A percentile compares a stretch with the other conserved stretches of the same genome.
phyloP scores from a whole-genome alignment of 108 stramenopile genomes.

The Cafeteria roenbergensis region DNA sequence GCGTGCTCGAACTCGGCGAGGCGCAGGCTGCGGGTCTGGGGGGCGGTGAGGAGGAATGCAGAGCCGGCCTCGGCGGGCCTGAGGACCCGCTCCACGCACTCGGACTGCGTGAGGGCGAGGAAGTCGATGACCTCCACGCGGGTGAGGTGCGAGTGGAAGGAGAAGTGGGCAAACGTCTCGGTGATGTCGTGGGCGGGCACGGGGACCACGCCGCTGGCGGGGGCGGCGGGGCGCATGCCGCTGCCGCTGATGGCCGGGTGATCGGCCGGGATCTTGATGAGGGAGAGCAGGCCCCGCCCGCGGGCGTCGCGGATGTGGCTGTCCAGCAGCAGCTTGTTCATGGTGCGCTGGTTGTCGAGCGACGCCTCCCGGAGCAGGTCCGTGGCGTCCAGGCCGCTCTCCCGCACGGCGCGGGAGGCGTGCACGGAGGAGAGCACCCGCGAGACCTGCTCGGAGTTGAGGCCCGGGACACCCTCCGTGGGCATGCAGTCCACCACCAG shows the following conservation, averaged over 20 bases:
- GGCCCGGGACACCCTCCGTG: conserved; percentile 14
- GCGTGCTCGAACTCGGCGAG: conserved; percentile 31
- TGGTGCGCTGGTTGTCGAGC: conserved; percentile 29
- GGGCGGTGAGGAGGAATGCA: conserved; percentile 9
- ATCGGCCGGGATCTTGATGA: background rate
- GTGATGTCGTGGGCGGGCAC: conserved; percentile 21
- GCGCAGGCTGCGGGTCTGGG: conserved; percentile 18
- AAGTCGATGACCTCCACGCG: conserved; percentile 21
- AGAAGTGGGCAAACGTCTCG: conserved; percentile 20
- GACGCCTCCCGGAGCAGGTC: conserved; percentile 20
- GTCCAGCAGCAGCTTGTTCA: conserved; percentile 39
- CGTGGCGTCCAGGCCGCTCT: background rate
- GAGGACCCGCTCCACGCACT: background rate
- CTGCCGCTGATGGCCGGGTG: conserved; percentile 21
- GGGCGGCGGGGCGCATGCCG: conserved; percentile 13
- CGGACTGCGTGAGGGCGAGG: conserved; percentile 12
- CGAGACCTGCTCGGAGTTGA: conserved; percentile 14
- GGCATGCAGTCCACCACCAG: conserved; percentile 32
- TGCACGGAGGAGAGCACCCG: conserved; percentile 14
- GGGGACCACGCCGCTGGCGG: conserved; percentile 12
- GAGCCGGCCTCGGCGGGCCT: conserved; percentile 18
- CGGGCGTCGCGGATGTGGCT: conserved; percentile 16
- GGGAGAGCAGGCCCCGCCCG: conserved; percentile 11
- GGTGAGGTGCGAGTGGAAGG: conserved; percentile 30
- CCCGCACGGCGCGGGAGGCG: background rate